Conservation (phyloP, 441 rosid genomes). For the Macaranga tanarius region DNA sequence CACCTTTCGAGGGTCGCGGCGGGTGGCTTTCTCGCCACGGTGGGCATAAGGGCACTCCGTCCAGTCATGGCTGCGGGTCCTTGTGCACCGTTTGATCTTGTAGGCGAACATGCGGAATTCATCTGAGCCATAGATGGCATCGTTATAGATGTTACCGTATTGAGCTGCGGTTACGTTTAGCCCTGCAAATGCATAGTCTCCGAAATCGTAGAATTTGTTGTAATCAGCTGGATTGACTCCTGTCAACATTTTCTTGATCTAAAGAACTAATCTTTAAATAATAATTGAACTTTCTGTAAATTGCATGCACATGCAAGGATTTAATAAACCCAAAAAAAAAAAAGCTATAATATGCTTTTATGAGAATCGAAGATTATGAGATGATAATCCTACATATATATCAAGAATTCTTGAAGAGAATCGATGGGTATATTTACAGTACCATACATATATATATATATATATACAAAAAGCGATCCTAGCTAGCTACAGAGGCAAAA, state of each 20-base stretch:
- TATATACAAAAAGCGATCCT: too few species aligned
- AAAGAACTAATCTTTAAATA: background rate
- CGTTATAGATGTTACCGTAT: constrained; percentile 31
- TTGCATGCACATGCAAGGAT: background rate
- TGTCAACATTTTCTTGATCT: constrained; percentile 27
- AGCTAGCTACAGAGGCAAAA: background rate
- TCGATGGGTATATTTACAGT: background rate
- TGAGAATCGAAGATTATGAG: background rate
- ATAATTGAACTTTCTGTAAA: background rate
- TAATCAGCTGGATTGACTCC: constrained; percentile 10
- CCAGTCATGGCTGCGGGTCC: constrained; percentile 83
- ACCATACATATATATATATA: background rate
- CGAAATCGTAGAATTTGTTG: constrained; percentile 27
- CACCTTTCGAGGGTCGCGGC: constrained; percentile 75
- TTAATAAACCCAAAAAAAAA: background rate
- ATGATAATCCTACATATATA: too few species aligned
- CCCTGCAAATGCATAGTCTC: constrained; percentile 33
- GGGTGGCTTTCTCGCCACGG: constrained; percentile 81
- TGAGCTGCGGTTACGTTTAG: constrained; percentile 26
- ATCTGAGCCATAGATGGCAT: constrained; percentile 53
- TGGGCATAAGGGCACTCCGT: constrained; percentile 87
- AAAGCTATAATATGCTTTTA: too few species aligned
- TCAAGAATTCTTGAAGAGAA: too few species aligned
- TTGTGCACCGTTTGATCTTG: constrained; percentile 73
- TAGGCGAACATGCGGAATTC: constrained; percentile 83